Evolutionary conservation across 2,329 filamentous ascomycete genomes (phyloP), one percentile per base, ranked within the genome.

Genomic region (Talaromyces sp.): DNA sequence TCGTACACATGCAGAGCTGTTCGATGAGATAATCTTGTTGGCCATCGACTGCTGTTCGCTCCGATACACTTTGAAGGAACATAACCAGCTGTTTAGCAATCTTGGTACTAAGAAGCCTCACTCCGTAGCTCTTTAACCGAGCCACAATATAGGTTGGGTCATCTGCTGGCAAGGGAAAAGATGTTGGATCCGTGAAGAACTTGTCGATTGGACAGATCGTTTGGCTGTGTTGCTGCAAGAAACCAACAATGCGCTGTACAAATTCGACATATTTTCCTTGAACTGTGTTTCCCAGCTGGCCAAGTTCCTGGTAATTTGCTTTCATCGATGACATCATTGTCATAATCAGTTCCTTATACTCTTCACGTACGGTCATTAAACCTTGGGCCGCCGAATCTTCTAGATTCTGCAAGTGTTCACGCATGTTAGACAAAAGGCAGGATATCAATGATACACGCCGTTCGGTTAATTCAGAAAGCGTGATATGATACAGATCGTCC

Each of bases 131-230:
- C 65, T 83, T 85, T 33, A 88, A 73, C 61, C 81, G 81, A 9
- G 84, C 85, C 4, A 87, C 81, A 27, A 88, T 84, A 68, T 88
- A 88, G 0, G 79, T 82, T 1, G 86, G 86, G 67, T 88, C 86
- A 1, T 74, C 77, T 2, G 79, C 78, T 6, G 86, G 86, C 4
- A 88, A 74, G 2, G 86, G 86, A 68, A 88, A 88, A 0, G 80
- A 78, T 1, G 78, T 74, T 1, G 85, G 84, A 65, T 87, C 82
- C 1, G 81, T 85, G 71, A 87, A 88, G 75, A 86, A 88, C 0
- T 75, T 70, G 59, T 86, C 80, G 17, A 88, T 77, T 0, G 79
- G 76, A 64, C 79, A 81, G 33, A 87, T 85, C 19, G 72, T 82
- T 33, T 79, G 76, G 0, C 82, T 82, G 65, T 88, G 82, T 66